A percentile compares a stretch with the other conserved stretches of the same genome.
Conservation (phyloP, 1,139 yeast species). For the Magnusiomyces magnusii region DNA sequence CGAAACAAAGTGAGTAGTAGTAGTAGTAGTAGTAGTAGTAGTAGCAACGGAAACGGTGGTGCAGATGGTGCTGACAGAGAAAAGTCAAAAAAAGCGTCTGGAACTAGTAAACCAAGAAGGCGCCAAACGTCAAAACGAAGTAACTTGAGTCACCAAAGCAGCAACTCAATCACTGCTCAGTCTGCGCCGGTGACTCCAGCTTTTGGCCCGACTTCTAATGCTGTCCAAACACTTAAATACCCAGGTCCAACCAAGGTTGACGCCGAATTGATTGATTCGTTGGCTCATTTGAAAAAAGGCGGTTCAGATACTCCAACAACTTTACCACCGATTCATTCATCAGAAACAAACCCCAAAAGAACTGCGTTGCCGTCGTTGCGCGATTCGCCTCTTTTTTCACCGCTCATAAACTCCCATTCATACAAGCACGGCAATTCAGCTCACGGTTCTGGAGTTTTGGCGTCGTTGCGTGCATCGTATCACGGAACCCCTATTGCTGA, state of each 20-base stretch:
- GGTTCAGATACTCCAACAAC: neutral
- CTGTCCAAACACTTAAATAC: neutral
- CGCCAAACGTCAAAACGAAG: neutral
- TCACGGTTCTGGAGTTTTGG: neutral
- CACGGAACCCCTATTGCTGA: slow-evolving; percentile 8
- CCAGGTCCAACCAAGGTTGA: neutral
- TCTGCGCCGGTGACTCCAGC: neutral
- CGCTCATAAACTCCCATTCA: neutral
- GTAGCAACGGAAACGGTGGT: too few species aligned
- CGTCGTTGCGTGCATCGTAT: slow-evolving; percentile 2
- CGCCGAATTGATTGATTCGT: neutral
- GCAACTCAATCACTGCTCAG: neutral
- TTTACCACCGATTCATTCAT: neutral
- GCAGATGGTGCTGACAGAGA: slow-evolving; percentile 1
- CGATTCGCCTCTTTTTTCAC: neutral
- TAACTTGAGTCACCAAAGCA: neutral
- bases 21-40: slow-evolving; percentile 21
- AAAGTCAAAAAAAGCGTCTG: neutral
- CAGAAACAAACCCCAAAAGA: neutral
- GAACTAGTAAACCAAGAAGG: neutral
- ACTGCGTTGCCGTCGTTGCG: slow-evolving; percentile 1
- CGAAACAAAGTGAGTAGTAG: slow-evolving; percentile 50
- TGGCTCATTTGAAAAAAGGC: neutral
- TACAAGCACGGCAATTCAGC: neutral
- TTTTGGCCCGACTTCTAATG: neutral